Base-by-base conservation (phyloP, 2,329 filamentous ascomycete genomes). In the Fusarium sp. region DNA sequence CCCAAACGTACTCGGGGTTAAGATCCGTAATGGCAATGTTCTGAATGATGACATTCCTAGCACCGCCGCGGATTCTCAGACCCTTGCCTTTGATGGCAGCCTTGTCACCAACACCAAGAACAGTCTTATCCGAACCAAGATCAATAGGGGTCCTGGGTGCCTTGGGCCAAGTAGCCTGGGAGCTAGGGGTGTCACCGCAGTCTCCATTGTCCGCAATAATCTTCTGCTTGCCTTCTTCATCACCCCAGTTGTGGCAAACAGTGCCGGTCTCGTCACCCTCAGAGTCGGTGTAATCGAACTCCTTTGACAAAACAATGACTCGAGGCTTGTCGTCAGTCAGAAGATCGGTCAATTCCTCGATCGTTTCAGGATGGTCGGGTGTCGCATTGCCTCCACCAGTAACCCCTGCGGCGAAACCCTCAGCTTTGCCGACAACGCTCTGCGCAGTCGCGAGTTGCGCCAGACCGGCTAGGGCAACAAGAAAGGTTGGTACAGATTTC, bases 321-420 rank as follows among this genome's bases (percentile, higher is more conserved):
- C 51, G 26, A 10, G 51, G 39, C 11, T 31, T 25, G 28, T 31
- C 12, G 18, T 54, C 51, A 14, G 21, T 45, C 16, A 54, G 51
- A 10, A 45, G 21, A 7, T 44, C 18, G 21, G 51, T 45, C 19
- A 45, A 83, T 83, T 91, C 81, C 28, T 79, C 82, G 43, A 77
- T 88, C 45, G 82, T 84, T 16, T 75, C 79, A 9, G 87, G 88
- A 67, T 86, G 85, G 12, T 85, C 85, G n/a, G 86, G 77, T 2
- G 31, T 41, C 4, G 85, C 87, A 62, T 73, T 81, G 55, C 49
- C 49, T 14, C 49, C 49, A 7, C 49, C 49, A 28, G 49, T 51
- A 16, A 51, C 49, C 3, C 49, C 49, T 3, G 31, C n/a, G 28
- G 49, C 49, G n/a, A 51, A 51, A 14, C 49, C 49, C 6, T 51